Conservation (phyloP, 257 asterid species). For the Avicennia marina region DNA sequence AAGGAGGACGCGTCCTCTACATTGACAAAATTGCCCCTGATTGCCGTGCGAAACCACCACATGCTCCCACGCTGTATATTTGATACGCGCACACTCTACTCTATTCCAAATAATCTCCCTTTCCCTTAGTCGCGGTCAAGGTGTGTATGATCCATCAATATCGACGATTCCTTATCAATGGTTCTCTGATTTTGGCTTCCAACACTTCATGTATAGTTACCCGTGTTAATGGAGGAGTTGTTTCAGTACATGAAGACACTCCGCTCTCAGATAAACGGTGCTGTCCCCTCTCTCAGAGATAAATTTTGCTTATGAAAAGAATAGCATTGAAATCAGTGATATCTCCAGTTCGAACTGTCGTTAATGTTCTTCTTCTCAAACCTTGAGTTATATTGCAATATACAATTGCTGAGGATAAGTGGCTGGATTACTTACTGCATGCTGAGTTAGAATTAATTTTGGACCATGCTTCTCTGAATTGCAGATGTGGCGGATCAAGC, state of each 20-base stretch:
- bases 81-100: no score
- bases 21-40: no score
- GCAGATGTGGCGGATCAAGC: slow-evolving; percentile 97
- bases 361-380: neutral
- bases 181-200: neutral
- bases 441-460: slow-evolving; percentile 5
- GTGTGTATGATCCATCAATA: neutral
- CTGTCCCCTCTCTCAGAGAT: slow-evolving; percentile 4
- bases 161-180: no score
- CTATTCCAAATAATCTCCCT: no score
- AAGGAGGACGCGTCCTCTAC: no score
- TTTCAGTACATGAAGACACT: slow-evolving; percentile 77
- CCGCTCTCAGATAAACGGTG: slow-evolving; percentile 87
- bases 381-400: neutral
- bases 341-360: slow-evolving; percentile 1
- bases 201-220: neutral
- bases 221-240: slow-evolving; percentile 68
- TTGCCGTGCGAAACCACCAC: no score
- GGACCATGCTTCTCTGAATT: slow-evolving; percentile 11
- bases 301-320: slow-evolving; percentile 3
- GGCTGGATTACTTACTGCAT: slow-evolving; percentile 3
- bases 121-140: no score
- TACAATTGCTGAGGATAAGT: neutral
- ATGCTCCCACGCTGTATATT: no score
- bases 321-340: neutral